Percentiles rank a stretch among this genome's conserved stretches.
phyloP scores from a whole-genome alignment of 768 basidiomycete species.

The Termitomyces bulborhizus region DNA sequence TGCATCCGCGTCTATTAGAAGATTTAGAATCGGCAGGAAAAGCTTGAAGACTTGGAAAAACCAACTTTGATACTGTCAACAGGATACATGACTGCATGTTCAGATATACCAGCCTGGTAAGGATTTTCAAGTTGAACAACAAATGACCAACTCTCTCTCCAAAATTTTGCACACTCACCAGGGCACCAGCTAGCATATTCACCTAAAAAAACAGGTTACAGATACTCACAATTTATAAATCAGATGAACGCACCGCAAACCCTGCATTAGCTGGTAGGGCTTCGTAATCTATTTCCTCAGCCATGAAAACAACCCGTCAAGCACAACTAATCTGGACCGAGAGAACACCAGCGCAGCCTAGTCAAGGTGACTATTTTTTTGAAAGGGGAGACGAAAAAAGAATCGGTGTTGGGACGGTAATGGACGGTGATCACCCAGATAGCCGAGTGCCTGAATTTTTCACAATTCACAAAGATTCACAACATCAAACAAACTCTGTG shows the following conservation, averaged over 20 bases:
- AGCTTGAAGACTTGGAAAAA: conserved; percentile 3
- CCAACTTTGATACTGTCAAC: conserved; percentile 96
- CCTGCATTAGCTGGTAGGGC: conserved; percentile 67
- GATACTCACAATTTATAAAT: conserved; percentile 8
- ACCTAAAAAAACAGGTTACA: conserved; percentile 41
- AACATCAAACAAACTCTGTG: too few species aligned
- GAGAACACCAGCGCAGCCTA: conserved; percentile 2
- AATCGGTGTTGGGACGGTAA: not conserved
- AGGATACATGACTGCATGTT: conserved; percentile 98
- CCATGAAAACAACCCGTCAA: conserved; percentile 19
- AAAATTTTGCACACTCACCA: conserved; percentile 50
- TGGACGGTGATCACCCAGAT: not conserved
- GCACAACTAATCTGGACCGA: not conserved
- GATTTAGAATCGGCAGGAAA: not conserved
- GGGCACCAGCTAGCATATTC: conserved; percentile 95
- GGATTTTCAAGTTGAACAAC: not conserved
- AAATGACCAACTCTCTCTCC: not conserved
- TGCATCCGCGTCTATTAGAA: conserved; percentile 91
- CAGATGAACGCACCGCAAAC: conserved; percentile 49
- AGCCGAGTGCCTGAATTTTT: conserved; percentile 1
- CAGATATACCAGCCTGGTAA: conserved; percentile 90
- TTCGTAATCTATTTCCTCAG: conserved; percentile 44
- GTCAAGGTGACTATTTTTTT: conserved; percentile 1
- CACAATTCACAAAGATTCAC: too few species aligned
- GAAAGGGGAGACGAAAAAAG: not conserved